Percentiles rank a stretch among this genome's conserved stretches.
Evolutionary conservation across 495 filamentous ascomycete genomes (phyloP).

Genomic region (Glonium stellatum): DNA sequence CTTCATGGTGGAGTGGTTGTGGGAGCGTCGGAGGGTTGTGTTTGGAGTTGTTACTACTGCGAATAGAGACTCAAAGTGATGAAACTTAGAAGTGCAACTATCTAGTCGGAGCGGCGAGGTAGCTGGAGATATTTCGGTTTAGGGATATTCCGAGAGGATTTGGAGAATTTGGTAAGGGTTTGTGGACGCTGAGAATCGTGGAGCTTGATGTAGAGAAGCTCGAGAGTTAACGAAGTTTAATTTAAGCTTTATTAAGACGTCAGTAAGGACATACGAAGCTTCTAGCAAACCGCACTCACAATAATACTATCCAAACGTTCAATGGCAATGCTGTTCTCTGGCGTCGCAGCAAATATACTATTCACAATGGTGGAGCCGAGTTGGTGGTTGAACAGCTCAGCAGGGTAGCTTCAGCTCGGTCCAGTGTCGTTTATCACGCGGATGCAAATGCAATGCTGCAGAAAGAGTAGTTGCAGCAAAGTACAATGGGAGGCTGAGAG

Average conservation of each 20-base stretch:
- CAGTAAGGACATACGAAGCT: neutral
- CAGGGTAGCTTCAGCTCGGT: neutral
- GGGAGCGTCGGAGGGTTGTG: neutral
- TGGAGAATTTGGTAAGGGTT: no score
- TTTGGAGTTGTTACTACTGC: neutral
- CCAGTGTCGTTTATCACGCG: neutral
- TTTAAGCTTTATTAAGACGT: no score
- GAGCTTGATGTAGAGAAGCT: no score
- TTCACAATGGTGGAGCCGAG: neutral
- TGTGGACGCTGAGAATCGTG: no score
- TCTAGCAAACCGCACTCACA: neutral
- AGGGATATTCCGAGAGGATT: no score
- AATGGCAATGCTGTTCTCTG: neutral
- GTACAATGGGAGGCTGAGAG: neutral
- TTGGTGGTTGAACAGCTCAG: neutral
- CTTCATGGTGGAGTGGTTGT: conserved; percentile 32
- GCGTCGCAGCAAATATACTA: neutral
- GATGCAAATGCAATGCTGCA: neutral
- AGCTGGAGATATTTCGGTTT: no score
- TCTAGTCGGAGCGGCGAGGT: no score
- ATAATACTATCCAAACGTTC: neutral
- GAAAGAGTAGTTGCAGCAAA: neutral
- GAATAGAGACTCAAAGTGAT: neutral
- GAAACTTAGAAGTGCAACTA: neutral
- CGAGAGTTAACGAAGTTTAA: no score